phyloP scores from a whole-genome alignment of 1,284 basidiomycete species.

The Irpex lacteus region DNA sequence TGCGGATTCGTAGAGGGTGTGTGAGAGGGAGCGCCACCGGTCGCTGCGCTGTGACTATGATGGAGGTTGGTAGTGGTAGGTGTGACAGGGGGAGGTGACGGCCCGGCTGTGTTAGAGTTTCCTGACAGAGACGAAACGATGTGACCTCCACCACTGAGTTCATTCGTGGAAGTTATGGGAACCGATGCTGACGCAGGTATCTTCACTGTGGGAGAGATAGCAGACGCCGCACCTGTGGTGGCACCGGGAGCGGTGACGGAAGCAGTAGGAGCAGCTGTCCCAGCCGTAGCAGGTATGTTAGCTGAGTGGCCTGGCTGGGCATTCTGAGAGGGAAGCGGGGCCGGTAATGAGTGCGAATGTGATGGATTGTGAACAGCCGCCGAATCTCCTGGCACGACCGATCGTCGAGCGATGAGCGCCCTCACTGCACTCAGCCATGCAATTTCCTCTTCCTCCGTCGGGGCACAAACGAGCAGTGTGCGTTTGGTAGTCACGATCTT shows the following conservation, averaged over 20 bases:
- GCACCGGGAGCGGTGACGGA: neutral
- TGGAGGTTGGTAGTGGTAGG: neutral
- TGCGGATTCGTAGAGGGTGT: neutral
- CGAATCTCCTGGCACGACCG: slow-evolving; percentile 38
- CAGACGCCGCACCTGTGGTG: neutral
- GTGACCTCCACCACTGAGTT: slow-evolving; percentile 6
- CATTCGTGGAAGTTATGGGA: neutral
- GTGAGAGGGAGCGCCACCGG: neutral
- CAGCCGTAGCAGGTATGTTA: neutral
- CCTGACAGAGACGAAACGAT: neutral
- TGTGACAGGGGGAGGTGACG: neutral
- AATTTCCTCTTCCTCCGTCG: slow-evolving; percentile 97
- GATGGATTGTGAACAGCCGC: slow-evolving; percentile 9
- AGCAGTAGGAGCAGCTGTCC: neutral
- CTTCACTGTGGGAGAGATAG: neutral
- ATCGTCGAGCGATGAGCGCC: slow-evolving; percentile 79
- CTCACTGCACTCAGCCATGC: slow-evolving; percentile 95
- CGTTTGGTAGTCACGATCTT: slow-evolving; percentile 96
- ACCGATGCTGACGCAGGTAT: neutral
- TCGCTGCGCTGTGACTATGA: too few species aligned
- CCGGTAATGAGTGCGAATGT: neutral
- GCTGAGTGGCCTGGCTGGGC: neutral
- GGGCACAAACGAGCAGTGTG: slow-evolving; percentile 87
- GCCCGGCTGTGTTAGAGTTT: neutral
- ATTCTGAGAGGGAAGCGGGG: neutral